Evolutionary conservation across 352 stramenopile genomes (phyloP), one percentile per base, ranked within the genome.

Genomic region (Phytopythium sindhum): DNA sequence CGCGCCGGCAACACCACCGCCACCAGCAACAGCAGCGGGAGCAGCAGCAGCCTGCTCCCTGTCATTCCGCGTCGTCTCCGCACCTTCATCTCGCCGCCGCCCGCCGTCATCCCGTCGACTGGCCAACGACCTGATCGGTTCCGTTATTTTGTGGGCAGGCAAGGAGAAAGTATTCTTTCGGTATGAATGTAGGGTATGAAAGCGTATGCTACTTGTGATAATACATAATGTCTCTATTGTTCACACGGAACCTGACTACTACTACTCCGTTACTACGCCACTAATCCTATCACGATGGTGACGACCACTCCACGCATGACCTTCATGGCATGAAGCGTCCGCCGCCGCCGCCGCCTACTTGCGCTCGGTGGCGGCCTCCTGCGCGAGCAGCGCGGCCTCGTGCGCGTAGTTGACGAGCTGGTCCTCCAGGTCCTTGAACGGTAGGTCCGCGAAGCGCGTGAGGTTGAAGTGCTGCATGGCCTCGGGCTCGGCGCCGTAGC

Each of bases 321-420:
- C 5, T 45, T 45, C 9, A 45, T 7, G 12, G 6, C n/a, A n/a
- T n/a, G n/a, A n/a, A n/a, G n/a, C n/a, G n/a, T n/a, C n/a, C n/a
- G n/a, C n/a, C n/a, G n/a, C n/a, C n/a, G n/a, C n/a, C n/a, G n/a
- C n/a, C n/a, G n/a, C n/a, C 26, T 42, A 28, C 33, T 37, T 37
- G 50, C 50, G 50, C 50, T 57, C 26, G 50, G 50, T 57, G 17
- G 51, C 51, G 15, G 29, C 33, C 54, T 48, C 35, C 41, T 61
- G 26, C 21, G 41, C 72, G 17, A 76, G 41, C 17, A 70, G 48
- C 39, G 77, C 74, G 28, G 70, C 77, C 48, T 87, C 73, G 23
- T 84, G 76, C 26, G 80, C 80, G 57, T 83, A 89, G 55, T 72
- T 44, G 24, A 87, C 73, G 35, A 86, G 68, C 50, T 80, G 42